Conservation (phyloP, 2,329 filamentous ascomycete genomes). For the Raffaelea albimanens region DNA sequence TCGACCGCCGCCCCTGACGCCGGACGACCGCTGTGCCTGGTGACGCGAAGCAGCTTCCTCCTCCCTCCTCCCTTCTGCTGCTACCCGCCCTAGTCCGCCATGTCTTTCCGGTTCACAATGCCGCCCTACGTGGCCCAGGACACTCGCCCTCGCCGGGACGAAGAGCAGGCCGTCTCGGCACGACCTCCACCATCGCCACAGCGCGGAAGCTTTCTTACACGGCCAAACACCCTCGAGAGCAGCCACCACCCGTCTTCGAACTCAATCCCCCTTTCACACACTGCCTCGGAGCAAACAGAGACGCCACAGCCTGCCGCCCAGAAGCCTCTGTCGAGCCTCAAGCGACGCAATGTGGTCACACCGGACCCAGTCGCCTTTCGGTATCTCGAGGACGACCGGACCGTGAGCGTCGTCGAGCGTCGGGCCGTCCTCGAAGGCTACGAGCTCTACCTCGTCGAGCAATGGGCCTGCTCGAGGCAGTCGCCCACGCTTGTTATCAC, state of each 20-base stretch:
- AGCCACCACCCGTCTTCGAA: neutral
- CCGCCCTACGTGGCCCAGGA: neutral
- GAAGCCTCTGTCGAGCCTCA: slow-evolving; percentile 10
- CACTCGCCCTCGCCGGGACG: neutral
- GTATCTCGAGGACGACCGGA: slow-evolving; percentile 80
- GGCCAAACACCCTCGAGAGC: neutral
- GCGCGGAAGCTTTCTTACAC: neutral
- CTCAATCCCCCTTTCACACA: neutral
- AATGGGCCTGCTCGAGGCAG: slow-evolving; percentile 89
- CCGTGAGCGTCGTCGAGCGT: slow-evolving; percentile 65
- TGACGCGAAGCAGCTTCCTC: too few relatives aligned
- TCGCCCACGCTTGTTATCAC: slow-evolving; percentile 88
- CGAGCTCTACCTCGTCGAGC: slow-evolving; percentile 89
- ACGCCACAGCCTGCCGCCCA: neutral
- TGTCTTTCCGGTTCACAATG: neutral
- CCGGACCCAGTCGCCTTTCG: slow-evolving; percentile 49
- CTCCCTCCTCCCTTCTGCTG: too few relatives aligned
- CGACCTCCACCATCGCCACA: neutral
- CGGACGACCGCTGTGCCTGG: too few relatives aligned
- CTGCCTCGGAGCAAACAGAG: neutral
- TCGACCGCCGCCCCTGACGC: slow-evolving; percentile 1
- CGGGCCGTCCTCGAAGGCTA: slow-evolving; percentile 67
- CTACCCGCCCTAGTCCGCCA: neutral
- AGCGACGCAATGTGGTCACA: slow-evolving; percentile 41
- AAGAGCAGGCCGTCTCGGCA: neutral